These are phyloP conservation scores for Penicillium simplicissimum DNA, from an alignment of 495 filamentous ascomycete species.

Conservation along the genomic window DNA sequence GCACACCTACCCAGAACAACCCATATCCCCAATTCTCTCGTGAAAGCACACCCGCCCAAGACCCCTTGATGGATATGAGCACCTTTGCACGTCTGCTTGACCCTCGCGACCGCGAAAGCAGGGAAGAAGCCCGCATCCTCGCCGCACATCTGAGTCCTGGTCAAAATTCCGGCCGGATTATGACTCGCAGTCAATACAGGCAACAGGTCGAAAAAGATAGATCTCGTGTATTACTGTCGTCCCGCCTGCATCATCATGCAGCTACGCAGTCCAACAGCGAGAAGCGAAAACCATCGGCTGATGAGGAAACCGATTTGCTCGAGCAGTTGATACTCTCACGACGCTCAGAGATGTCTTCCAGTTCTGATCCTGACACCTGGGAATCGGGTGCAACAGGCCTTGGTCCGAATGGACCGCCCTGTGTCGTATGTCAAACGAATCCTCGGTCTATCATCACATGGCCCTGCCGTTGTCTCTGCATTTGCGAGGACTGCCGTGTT, in stretches of 20 bases:
- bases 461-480: constrained; percentile 91
- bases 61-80: constrained; percentile 62
- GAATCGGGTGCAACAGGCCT: constrained; percentile 68
- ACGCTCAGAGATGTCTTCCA: constrained; percentile 33
- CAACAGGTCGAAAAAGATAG: constrained; percentile 64
- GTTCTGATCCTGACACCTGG: constrained; percentile 49
- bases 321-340: constrained; percentile 78
- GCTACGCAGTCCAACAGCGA: constrained; percentile 19
- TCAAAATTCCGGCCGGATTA: constrained; percentile 43
- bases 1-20: constrained; percentile 69
- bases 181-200: constrained; percentile 79
- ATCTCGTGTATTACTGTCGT: constrained; percentile 61
- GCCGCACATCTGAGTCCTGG: constrained; percentile 73
- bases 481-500: constrained; percentile 94
- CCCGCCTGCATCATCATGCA: constrained; percentile 28
- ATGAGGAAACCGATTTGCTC: constrained; percentile 78
- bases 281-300: constrained; percentile 51
- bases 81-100: constrained; percentile 81
- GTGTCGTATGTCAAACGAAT: constrained; percentile 88
- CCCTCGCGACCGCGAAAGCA: constrained; percentile 73
- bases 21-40: constrained; percentile 49
- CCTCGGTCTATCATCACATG: constrained; percentile 90
- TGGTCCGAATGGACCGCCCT: constrained; percentile 76
- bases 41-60: constrained; percentile 59
- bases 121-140: constrained; percentile 77